Evolutionary conservation across 148 eudicot species (phyloP).

Genomic region (Rhododendron simsii): DNA sequence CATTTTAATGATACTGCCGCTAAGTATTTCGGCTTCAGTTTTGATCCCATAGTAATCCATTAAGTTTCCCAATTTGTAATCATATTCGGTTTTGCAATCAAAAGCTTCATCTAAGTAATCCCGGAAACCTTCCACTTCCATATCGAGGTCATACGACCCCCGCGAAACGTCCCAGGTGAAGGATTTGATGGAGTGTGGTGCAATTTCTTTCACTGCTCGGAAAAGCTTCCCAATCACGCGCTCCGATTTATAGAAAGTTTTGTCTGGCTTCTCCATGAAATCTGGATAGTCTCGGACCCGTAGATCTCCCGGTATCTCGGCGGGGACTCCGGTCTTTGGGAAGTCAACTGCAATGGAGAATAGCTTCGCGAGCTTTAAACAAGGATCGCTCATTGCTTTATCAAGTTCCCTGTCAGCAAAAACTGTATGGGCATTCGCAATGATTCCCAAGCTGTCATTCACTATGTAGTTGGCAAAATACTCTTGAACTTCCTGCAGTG

Average conservation of each 20-base stretch:
- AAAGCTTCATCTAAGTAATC: slow-evolving; percentile 28
- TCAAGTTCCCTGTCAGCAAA: slow-evolving; percentile 38
- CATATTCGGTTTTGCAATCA: slow-evolving; percentile 31
- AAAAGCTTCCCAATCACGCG: slow-evolving; percentile 46
- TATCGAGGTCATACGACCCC: slow-evolving; percentile 30
- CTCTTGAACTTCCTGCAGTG: slow-evolving; percentile 22
- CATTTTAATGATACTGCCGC: slow-evolving; percentile 45
- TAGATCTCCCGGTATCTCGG: slow-evolving; percentile 43
- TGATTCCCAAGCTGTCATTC: slow-evolving; percentile 58
- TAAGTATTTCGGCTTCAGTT: slow-evolving; percentile 49
- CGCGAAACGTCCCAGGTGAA: slow-evolving; percentile 34
- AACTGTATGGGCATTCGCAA: slow-evolving; percentile 57
- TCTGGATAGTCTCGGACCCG: slow-evolving; percentile 60
- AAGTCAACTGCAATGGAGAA: slow-evolving; percentile 68
- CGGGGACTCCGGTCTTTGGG: slow-evolving; percentile 59
- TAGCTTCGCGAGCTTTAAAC: slow-evolving; percentile 47
- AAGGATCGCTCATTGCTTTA: slow-evolving; percentile 50
- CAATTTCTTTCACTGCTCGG: slow-evolving; percentile 35
- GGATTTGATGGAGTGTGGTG: slow-evolving; percentile 23
- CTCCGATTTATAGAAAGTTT: slow-evolving; percentile 25
- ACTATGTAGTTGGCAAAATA: slow-evolving; percentile 54
- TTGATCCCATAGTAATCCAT: slow-evolving; percentile 54
- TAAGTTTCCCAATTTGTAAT: slow-evolving; percentile 36
- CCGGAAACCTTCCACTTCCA: slow-evolving; percentile 45
- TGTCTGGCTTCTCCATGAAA: slow-evolving; percentile 58